phyloP scores from a whole-genome alignment of 345 rosid genomes.

The Kandelia obovata region DNA sequence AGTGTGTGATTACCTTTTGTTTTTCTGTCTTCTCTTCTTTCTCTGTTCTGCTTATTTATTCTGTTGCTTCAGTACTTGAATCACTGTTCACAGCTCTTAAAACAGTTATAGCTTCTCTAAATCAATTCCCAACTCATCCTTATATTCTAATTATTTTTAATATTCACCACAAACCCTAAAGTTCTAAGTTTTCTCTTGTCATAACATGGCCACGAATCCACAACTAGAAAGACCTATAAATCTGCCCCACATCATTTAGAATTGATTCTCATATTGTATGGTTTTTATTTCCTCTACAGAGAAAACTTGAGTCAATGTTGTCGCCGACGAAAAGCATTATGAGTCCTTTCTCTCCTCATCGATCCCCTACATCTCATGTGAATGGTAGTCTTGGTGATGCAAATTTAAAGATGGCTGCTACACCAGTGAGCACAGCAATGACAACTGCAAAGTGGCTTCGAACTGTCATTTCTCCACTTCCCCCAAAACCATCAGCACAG shows the following conservation, averaged over 20 bases:
- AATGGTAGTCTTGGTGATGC: constrained; percentile 46
- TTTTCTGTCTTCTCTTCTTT: too few species aligned
- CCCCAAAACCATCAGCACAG: constrained; percentile 70
- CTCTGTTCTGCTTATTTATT: too few species aligned
- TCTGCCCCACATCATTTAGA: constrained; percentile 3
- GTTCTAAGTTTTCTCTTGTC: too few species aligned
- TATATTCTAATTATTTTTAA: too few species aligned
- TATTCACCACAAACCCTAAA: too few species aligned
- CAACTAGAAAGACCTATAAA: too few species aligned
- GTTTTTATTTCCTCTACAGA: constrained; percentile 32
- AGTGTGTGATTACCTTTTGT: too few species aligned
- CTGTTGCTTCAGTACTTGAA: too few species aligned
- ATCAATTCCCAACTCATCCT: too few species aligned
- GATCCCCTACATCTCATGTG: constrained; percentile 64
- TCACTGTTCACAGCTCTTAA: too few species aligned
- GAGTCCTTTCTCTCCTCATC: constrained; percentile 80
- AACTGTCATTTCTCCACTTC: constrained; percentile 69
- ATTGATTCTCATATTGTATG: not conserved
- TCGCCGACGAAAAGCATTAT: constrained; percentile 78
- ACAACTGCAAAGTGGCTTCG: constrained; percentile 98
- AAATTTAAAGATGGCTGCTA: constrained; percentile 55
- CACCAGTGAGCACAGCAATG: constrained; percentile 93
- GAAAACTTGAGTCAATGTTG: constrained; percentile 67
- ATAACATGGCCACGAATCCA: too few species aligned
- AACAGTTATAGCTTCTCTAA: too few species aligned